Conservation (phyloP, 805 yeast genomes). For the Yamadazyma scolyti region DNA sequence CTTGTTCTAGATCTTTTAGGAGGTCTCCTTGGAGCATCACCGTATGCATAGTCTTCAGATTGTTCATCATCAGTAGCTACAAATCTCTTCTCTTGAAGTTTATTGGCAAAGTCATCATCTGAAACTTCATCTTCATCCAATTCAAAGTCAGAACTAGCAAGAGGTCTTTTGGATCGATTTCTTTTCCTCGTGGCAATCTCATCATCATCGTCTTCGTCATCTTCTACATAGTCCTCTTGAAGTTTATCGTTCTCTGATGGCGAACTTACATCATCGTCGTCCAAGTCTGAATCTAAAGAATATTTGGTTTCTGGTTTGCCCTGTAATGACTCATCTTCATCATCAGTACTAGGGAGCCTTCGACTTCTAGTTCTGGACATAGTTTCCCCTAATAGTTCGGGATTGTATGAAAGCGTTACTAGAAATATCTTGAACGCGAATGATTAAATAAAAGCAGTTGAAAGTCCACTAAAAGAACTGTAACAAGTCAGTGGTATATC, state of each 20-base stretch:
- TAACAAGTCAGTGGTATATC: no score
- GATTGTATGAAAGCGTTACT: slow-evolving; percentile 8
- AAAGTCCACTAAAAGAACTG: no score
- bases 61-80: slow-evolving; percentile 31
- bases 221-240: slow-evolving; percentile 20
- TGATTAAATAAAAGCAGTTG: no score
- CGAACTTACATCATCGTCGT: no score
- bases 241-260: slow-evolving; percentile 14
- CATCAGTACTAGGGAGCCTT: slow-evolving; percentile 7
- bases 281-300: slow-evolving; percentile 10
- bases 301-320: slow-evolving; percentile 11
- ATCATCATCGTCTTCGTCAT: slow-evolving; percentile 12
- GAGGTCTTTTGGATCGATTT: slow-evolving; percentile 1
- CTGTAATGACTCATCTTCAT: slow-evolving; percentile 9
- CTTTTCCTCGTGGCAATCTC: slow-evolving; percentile 1
- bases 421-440: slow-evolving; percentile 9
- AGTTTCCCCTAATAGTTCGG: slow-evolving; percentile 8
- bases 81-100: slow-evolving; percentile 29
- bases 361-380: slow-evolving; percentile 16
- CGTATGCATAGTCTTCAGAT: slow-evolving; percentile 19
- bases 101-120: slow-evolving; percentile 25
- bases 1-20: slow-evolving; percentile 12
- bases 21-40: slow-evolving; percentile 7
- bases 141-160: slow-evolving; percentile 19
- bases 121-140: slow-evolving; percentile 15